Evolutionary conservation across 1,284 basidiomycete species (phyloP).

Genomic region (Ustilago trichophora): DNA sequence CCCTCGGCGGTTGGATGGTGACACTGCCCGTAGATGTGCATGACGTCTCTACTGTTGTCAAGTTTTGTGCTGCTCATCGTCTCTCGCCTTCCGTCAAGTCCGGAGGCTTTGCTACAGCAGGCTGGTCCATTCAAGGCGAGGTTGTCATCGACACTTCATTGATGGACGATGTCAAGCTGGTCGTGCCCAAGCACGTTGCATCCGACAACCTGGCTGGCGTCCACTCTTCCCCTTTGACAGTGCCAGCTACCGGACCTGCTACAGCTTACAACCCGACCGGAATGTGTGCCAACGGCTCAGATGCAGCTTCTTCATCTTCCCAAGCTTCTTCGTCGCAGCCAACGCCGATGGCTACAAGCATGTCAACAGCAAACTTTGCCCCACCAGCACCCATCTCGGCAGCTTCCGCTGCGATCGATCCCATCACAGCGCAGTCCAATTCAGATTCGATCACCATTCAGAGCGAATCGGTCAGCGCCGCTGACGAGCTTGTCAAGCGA

Average conservation of each 20-base stretch:
- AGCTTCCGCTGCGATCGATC: constrained; percentile 8
- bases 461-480: constrained; percentile 16
- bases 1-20: constrained; percentile 51
- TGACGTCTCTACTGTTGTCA: constrained; percentile 49
- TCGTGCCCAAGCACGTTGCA: constrained; percentile 69
- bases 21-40: constrained; percentile 32
- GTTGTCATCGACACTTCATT: constrained; percentile 80
- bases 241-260: constrained; percentile 10
- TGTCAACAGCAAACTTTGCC: background rate
- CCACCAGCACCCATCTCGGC: constrained; percentile 3
- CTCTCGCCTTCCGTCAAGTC: constrained; percentile 85
- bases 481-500: constrained; percentile 7
- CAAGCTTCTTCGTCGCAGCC: constrained; percentile 5
- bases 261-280: constrained; percentile 19
- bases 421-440: constrained; percentile 17
- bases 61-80: constrained; percentile 74
- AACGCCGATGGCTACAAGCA: background rate
- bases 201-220: background rate
- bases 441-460: constrained; percentile 14
- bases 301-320: background rate
- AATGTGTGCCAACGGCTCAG: constrained; percentile 11
- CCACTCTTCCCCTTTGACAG: constrained; percentile 30
- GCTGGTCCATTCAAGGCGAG: constrained; percentile 85
- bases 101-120: constrained; percentile 86
- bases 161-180: constrained; percentile 74